These are phyloP conservation scores for Fraxinus pennsylvanica DNA, from an alignment of 257 asterid species.

Conservation along the genomic window DNA sequence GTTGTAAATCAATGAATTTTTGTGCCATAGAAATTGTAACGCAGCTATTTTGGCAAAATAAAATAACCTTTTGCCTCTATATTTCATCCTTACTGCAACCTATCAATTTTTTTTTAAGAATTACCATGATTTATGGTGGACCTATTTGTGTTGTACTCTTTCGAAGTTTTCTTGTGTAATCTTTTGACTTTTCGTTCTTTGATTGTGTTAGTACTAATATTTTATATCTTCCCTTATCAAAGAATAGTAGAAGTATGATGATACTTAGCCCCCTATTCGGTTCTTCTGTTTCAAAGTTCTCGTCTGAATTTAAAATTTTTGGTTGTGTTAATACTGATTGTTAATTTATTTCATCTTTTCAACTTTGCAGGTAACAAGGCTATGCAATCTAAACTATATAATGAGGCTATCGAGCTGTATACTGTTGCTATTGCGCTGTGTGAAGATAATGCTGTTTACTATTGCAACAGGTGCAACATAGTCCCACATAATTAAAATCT, in stretches of 20 bases:
- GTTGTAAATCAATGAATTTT: background rate
- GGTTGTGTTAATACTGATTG: constrained; percentile 4
- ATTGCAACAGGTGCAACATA: constrained; percentile 70
- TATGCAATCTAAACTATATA: constrained; percentile 64
- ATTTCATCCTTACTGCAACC: background rate
- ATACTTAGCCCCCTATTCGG: background rate
- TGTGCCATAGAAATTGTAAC: background rate
- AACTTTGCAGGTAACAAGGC: constrained; percentile 63
- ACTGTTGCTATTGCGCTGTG: constrained; percentile 69
- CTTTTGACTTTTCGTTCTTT: background rate
- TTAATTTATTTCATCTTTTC: background rate
- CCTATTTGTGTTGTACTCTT: constrained; percentile 1
- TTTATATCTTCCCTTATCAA: background rate
- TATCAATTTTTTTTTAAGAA: background rate
- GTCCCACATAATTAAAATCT: background rate
- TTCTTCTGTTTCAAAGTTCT: background rate
- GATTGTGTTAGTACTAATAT: background rate
- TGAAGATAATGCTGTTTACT: constrained; percentile 79
- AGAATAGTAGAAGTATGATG: background rate
- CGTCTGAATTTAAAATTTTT: background rate
- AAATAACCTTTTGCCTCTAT: background rate
- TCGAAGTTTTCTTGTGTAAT: background rate
- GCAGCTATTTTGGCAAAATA: background rate
- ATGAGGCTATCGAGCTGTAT: constrained; percentile 74
- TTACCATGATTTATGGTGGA: background rate